Evolutionary conservation across 2,329 filamentous ascomycete genomes (phyloP).

Genomic region (Botrytis paeoniae): DNA sequence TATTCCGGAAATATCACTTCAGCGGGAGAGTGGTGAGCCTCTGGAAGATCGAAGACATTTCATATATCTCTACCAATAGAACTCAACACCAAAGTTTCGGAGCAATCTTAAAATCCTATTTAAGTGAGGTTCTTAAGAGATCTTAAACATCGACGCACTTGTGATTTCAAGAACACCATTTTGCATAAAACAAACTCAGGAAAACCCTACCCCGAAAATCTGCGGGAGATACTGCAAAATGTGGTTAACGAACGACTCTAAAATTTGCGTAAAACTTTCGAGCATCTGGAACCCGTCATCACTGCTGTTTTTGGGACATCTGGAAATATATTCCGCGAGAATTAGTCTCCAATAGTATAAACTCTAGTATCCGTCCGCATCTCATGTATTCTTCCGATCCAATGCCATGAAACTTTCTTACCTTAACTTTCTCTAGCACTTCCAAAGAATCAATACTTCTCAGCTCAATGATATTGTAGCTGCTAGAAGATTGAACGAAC

Average conservation of each 20-base stretch:
- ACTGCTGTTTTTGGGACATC: background rate
- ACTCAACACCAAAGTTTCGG: background rate
- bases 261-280: background rate
- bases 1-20: background rate
- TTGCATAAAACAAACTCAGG: background rate
- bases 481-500: rapidly evolving
- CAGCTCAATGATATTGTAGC: too few relatives aligned
- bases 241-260: background rate
- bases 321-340: background rate
- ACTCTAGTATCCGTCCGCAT: too few relatives aligned
- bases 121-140: too few relatives aligned
- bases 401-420: background rate
- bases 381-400: background rate
- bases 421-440: background rate
- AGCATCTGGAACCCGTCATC: background rate
- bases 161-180: background rate
- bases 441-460: too few relatives aligned
- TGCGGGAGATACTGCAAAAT: background rate
- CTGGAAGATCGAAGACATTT: background rate
- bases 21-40: background rate
- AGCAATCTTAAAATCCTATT: background rate
- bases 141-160: background rate
- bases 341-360: background rate
- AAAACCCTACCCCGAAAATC: background rate
- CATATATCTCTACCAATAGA: background rate